Evolutionary conservation across 2,329 filamentous ascomycete species (phyloP), one percentile per base, ranked within the genome.

Genomic region (Botryosphaeria dothidea): DNA sequence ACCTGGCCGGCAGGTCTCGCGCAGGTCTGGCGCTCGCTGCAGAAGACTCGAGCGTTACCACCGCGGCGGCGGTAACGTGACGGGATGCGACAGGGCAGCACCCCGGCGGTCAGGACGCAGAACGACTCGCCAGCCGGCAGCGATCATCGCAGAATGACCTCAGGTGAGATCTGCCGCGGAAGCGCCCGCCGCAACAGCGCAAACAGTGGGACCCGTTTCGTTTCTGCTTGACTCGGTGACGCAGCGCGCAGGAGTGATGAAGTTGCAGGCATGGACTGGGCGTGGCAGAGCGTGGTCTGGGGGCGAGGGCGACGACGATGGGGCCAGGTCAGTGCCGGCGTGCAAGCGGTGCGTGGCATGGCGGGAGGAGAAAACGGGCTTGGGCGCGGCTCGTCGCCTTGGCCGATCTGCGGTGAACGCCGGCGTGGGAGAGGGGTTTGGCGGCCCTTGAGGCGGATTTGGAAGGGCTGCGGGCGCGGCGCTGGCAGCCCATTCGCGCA

Each of bases 161-260:
- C 56, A 60, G 56, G 56, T 60, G 56, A 60, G 56, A 60, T 60
- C 56, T 60, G n/a, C 56, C 56, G 19, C 56, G 56, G 56, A 60
- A 60, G 56, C 41, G 56, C 56, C 56, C 56, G 56, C 56, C 27
- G 56, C 56, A 45, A 21, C 23, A 43, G 17, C 7, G 36, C 52
- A 29, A 27, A 29, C 34, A 41, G 54, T 46, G 38, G 56, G 25
- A 41, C 56, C 34, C 56, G 41, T 25, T 60, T 46, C n/a, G 56
- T 60, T 60, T 60, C 56, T 27, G 25, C 36, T 43, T 45, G 54
- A 58, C 23, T 58, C 54, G 54, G n/a, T n/a, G n/a, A n/a, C n/a
- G n/a, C n/a, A n/a, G n/a, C n/a, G n/a, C n/a, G n/a, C n/a, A n/a
- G n/a, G n/a, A n/a, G n/a, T n/a, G n/a, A n/a, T n/a, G n/a, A n/a